Evolutionary conservation across 1,139 yeast genomes (phyloP).

Genomic region (Spencermartinsiella ligniputridi): DNA sequence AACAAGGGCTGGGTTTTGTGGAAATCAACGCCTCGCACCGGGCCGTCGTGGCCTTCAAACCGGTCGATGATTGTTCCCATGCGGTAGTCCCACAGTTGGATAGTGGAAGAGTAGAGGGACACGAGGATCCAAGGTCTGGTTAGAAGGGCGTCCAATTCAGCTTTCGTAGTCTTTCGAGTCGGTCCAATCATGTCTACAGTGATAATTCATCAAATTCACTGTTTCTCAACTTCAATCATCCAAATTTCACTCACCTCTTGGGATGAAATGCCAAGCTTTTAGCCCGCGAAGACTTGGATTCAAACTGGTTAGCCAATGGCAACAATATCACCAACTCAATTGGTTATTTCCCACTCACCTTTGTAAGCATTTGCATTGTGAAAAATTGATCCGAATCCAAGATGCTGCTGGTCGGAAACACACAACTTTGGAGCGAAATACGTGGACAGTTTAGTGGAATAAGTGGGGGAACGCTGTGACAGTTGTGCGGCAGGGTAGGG

Average conservation of each 20-base stretch:
- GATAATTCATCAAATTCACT: too few relatives aligned
- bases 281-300: constrained; percentile 97
- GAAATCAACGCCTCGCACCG: constrained; percentile 91
- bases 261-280: constrained; percentile 99
- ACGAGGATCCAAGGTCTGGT: constrained; percentile 96
- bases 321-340: neutral
- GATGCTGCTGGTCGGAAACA: too few relatives aligned
- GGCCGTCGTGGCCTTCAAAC: constrained; percentile 98
- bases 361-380: constrained; percentile 93
- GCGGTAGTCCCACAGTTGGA: constrained; percentile 98
- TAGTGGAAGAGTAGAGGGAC: constrained; percentile 88
- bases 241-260: constrained; percentile 46
- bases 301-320: constrained; percentile 51
- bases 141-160: too few relatives aligned
- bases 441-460: constrained; percentile 9
- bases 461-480: neutral
- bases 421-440: too few relatives aligned
- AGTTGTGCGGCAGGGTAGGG: neutral
- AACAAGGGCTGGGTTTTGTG: constrained; percentile 98
- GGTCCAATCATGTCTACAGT: too few relatives aligned
- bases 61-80: constrained; percentile 98
- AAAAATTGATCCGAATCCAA: constrained; percentile 3
- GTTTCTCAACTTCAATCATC: too few relatives aligned
- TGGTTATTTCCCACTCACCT: constrained; percentile 40
- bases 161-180: too few relatives aligned